Evolutionary conservation across 2,329 filamentous ascomycete genomes (phyloP), one percentile per base, ranked within the genome.

Genomic region (Epichloe scottii): DNA sequence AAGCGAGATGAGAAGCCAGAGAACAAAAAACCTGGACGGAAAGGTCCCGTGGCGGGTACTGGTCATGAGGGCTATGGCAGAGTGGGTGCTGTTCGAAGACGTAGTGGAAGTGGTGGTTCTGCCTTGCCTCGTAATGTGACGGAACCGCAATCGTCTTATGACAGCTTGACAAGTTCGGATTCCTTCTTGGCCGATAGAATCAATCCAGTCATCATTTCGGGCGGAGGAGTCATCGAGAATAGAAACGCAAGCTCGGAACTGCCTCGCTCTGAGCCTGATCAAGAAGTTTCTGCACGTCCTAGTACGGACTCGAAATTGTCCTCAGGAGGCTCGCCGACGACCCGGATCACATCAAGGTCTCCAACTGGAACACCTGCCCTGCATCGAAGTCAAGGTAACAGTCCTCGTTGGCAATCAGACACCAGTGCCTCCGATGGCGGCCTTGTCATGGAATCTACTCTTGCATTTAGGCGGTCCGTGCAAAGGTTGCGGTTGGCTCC

Each of bases 11-110:
- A 76, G 38, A 81, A 60, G 33, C 56, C 58, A 1, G 59, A 59
- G 26, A 59, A 59, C 46, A 63, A 59, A 44, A 44, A 46, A 3
- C 23, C 71, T 23, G 78, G 85, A 21, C 44, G 51, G 30, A 91
- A 89, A 66, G 90, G 91, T 0, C 91, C 91, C 21, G 81, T 78
- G 15, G 91, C 91, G 40, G 91, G 91, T n/a, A 97, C 91, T 38
- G 91, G 91, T 0, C 89, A 97, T 60, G 91, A 97, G 69, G 85
- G 85, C 1, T 90, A 91, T 60, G 85, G 85, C 0, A 78, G 77
- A 51, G 72, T 87, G 51, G 81, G 82, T 3, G 70, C 75, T 5
- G 60, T 71, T 33, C 78, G 82, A 52, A 77, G 84, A 33, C 78
- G 84, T 50, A 88, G 82, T 59, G 79, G 76, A 53, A 83, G 79